Evolutionary conservation across 2,329 filamentous ascomycete species (phyloP).

Genomic region (Microthyrium microscopicum): DNA sequence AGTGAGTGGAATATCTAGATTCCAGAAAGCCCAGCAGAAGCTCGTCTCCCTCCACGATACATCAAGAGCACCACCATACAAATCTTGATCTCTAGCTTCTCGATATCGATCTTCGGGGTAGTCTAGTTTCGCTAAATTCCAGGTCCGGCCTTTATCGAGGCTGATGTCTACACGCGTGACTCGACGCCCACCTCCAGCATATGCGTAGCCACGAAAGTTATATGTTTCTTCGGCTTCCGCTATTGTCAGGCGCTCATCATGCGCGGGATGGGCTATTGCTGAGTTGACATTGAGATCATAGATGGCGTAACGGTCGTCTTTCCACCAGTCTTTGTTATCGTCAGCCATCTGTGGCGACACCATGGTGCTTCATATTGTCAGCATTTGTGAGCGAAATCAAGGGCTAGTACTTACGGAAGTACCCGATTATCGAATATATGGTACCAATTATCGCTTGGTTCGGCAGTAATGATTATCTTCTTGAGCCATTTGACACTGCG

Average conservation of each 20-base stretch:
- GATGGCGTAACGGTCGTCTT: constrained; percentile 78
- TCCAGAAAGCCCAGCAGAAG: constrained; percentile 93
- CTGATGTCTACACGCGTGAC: constrained; percentile 73
- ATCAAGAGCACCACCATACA: constrained; percentile 65
- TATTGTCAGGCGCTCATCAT: constrained; percentile 50
- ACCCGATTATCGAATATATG: constrained; percentile 90
- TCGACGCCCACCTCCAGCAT: constrained; percentile 70
- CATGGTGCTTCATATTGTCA: constrained; percentile 39
- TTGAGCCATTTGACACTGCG: constrained; percentile 89
- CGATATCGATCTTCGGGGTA: constrained; percentile 82
- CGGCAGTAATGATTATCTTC: constrained; percentile 58
- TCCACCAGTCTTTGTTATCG: constrained; percentile 62
- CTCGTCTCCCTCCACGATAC: constrained; percentile 65
- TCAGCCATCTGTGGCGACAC: constrained; percentile 67
- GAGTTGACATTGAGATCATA: constrained; percentile 85
- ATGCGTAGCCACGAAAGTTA: constrained; percentile 64
- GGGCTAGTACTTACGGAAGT: constrained; percentile 38
- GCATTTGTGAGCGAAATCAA: background rate
- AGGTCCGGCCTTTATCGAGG: constrained; percentile 65
- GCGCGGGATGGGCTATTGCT: constrained; percentile 61
- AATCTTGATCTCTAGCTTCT: constrained; percentile 39
- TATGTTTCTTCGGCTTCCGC: constrained; percentile 37
- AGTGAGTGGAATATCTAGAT: constrained; percentile 45
- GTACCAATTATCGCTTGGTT: constrained; percentile 84
- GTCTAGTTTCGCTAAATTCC: constrained; percentile 58